Evolutionary conservation across 805 yeast species (phyloP).

Genomic region (Zygoascus ofunaensis): DNA sequence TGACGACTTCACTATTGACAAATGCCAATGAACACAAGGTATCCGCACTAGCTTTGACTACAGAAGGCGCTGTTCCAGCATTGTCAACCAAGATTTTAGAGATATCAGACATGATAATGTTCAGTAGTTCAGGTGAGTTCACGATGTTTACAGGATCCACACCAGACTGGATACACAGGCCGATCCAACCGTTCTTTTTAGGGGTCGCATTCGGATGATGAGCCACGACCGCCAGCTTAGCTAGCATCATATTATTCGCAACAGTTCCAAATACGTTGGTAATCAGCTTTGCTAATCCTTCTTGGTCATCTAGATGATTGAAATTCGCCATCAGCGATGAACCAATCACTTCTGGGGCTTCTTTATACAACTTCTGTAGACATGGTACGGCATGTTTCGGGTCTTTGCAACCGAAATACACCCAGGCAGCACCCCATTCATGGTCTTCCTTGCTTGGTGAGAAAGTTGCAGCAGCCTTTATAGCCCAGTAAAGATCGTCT

Average conservation of each 20-base stretch:
- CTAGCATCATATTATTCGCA: slow-evolving; percentile 8
- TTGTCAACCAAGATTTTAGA: neutral
- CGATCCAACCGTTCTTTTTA: slow-evolving; percentile 62
- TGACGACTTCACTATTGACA: slow-evolving; percentile 35
- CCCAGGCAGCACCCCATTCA: slow-evolving; percentile 1
- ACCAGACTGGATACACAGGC: slow-evolving; percentile 48
- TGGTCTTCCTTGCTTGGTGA: neutral
- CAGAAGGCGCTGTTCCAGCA: neutral
- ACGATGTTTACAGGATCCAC: slow-evolving; percentile 60
- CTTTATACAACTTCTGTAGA: neutral
- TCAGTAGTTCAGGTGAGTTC: slow-evolving; percentile 7
- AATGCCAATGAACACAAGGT: slow-evolving; percentile 38
- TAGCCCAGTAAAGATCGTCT: slow-evolving; percentile 10
- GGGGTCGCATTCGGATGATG: slow-evolving; percentile 36
- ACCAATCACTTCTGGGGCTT: neutral
- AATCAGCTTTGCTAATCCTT: neutral
- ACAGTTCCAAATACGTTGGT: neutral
- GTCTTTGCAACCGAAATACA: neutral
- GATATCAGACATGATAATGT: no score
- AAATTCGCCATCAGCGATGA: neutral
- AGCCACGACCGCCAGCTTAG: slow-evolving; percentile 31
- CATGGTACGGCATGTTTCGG: neutral
- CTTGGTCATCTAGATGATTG: neutral
- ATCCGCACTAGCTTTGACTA: slow-evolving; percentile 16
- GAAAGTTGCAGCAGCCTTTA: neutral